Base-by-base conservation (phyloP, 257 asterid species). In the Handroanthus guayacan region DNA sequence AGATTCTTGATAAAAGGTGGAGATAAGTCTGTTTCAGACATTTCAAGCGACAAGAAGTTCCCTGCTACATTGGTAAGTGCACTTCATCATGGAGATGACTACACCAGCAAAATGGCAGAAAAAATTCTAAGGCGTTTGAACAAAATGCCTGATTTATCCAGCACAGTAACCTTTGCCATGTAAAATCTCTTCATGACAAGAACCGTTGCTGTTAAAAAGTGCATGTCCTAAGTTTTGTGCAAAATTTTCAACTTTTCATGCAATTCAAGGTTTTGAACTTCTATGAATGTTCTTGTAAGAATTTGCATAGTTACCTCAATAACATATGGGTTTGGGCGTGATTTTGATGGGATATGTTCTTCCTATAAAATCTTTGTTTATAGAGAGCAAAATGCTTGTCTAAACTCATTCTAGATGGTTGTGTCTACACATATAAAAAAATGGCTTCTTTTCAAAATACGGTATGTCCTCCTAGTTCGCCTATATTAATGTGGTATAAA, bases 41-140 rank as follows among this genome's bases (percentile, higher is more conserved):
- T 92, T 70, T 87, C 92, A 47, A 85, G 81, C 45, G 97, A 90
- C 72, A 84, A 89, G 73, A 36, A 88, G 79, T 71, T 92, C 25
- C 91, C 92, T 54, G 79, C 91, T 20, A 85, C 91, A 16, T 71
- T 92, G 64, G 81, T 92, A 12, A 81, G 87, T 72, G 93, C 92
- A 65, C 79, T 86, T 71, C 96, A 89, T 76, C 93, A 86, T 65
- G 97, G 96, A 1, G 90, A 90, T 79, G 90, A 85, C 11, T 20
- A 78, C 44, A 90, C 97, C 0, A 78, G 91, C 73, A 71, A 85
- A 80, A 86, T 87, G 91, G 97, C 97, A 3, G 97, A 89, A 61
- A 92, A 84, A 39, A 89, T 92, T 75, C 81, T 92, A 55, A 88
- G 87, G 87, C 92, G 83, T 76, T 75, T 92, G 87, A 90, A 92